These are phyloP conservation scores for Truncatella angustata DNA, from an alignment of 2,329 filamentous ascomycete species.

Conservation along the genomic window DNA sequence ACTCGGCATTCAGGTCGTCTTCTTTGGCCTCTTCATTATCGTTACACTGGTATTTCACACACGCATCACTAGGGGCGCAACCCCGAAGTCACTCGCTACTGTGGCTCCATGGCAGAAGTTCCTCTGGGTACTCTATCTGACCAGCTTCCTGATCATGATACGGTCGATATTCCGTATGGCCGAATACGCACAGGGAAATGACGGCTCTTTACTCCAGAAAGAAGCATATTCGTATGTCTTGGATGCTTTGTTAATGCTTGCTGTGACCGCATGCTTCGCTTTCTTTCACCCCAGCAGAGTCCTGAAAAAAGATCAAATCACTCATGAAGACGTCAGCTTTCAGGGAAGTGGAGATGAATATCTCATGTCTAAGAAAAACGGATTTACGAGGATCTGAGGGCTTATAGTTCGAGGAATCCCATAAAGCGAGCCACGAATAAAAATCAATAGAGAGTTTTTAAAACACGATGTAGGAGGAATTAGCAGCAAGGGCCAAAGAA, in stretches of 20 bases:
- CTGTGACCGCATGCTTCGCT: background rate
- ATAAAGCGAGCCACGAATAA: no score
- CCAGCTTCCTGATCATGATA: constrained; percentile 40
- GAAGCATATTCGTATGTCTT: background rate
- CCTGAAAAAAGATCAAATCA: background rate
- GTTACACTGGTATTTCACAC: constrained; percentile 44
- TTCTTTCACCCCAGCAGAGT: background rate
- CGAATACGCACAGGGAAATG: constrained; percentile 41
- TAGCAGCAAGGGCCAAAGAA: no score
- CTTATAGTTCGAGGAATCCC: no score
- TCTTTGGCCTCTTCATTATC: constrained; percentile 48
- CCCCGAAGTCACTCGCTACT: constrained; percentile 17
- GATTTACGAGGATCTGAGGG: background rate
- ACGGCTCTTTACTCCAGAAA: background rate
- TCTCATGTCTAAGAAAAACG: background rate
- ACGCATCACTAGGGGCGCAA: constrained; percentile 34
- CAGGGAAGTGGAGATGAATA: background rate
- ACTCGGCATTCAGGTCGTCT: constrained; percentile 46
- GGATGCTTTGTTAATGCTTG: background rate
- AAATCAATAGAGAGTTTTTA: no score
- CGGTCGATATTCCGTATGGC: constrained; percentile 45
- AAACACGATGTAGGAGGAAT: no score
- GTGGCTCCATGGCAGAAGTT: constrained; percentile 16
- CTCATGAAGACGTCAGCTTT: background rate
- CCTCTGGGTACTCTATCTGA: background rate